Base-by-base conservation (phyloP, 2,329 filamentous ascomycete species). In the Diaporthe batatas region DNA sequence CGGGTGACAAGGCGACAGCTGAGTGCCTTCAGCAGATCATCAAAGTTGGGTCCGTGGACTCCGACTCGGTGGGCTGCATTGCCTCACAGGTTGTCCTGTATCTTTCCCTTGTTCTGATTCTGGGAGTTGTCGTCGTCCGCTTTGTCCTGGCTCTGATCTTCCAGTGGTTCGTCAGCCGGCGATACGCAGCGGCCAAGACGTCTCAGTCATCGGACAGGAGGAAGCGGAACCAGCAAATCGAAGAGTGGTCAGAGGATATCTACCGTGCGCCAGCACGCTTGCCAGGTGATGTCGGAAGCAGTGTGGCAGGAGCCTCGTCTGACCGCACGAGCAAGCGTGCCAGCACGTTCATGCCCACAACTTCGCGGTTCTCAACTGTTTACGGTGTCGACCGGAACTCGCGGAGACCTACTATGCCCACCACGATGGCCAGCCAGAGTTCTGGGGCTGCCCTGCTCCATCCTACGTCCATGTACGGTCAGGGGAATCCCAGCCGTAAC, bases 171-270 rank as follows among this genome's bases (percentile, higher is more conserved):
- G 87, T 98, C 76, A 93, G 93, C 81, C 92, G 92, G 77, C 92
- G 92, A 75, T 98, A 96, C 79, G 95, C 92, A 4, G 94, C 96
- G 0, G 85, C 89, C 62, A 98, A 94, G 83, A 97, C 96, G 0
- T 96, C 94, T 2, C 92, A 97, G 81, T 91, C 91, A 21, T 91
- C 92, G 6, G 91, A 96, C 81, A 90, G 92, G 76, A 95, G 96
- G 81, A 93, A 95, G 83, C 91, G 96, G 73, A 93, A 95, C 77
- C 91, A 93, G 77, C 95, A 98, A 84, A 99, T 99, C 76, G 96
- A 99, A 82, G 96, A 98, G 78, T 99, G 96, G 96, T 93, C 92
- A 18, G 94, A 98, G 76, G 96, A 99, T 79, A 99, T 99, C 78
- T 98, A 99, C 82, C 93, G 95, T 55, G 93, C 96, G 4, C 94